phyloP scores from a whole-genome alignment of 164 flowering plant species.

The Magnolia sinica region DNA sequence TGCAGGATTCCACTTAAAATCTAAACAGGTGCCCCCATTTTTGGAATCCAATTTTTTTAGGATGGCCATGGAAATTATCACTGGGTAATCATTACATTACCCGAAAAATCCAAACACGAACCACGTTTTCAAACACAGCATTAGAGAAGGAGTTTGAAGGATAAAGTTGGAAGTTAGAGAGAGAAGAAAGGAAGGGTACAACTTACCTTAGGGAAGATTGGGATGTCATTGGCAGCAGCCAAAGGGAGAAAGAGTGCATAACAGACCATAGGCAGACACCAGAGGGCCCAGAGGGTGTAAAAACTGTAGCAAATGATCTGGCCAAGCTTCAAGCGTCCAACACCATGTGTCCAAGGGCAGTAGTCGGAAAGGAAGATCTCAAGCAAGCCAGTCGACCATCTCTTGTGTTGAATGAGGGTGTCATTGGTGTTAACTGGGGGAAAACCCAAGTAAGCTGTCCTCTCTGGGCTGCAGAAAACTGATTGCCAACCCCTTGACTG shows the following conservation, averaged over 20 bases:
- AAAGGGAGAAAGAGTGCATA: slow-evolving; percentile 41
- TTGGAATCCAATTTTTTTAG: too few relatives aligned
- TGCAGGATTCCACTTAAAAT: too few relatives aligned
- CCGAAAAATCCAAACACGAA: too few relatives aligned
- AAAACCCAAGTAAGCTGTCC: slow-evolving; percentile 43
- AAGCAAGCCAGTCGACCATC: slow-evolving; percentile 57
- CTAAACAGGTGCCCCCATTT: too few relatives aligned
- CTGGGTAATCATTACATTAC: too few relatives aligned
- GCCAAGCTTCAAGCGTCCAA: slow-evolving; percentile 36
- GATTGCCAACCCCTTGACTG: slow-evolving; percentile 65
- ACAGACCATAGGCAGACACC: slow-evolving; percentile 36
- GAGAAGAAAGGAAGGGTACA: background rate
- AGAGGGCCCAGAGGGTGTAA: slow-evolving; percentile 47
- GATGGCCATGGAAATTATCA: too few relatives aligned
- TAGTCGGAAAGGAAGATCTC: too few relatives aligned
- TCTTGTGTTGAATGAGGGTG: slow-evolving; percentile 45
- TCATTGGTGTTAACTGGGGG: slow-evolving; percentile 42
- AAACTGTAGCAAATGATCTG: slow-evolving; percentile 50
- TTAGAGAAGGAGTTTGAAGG: too few relatives aligned
- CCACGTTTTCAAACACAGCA: too few relatives aligned
- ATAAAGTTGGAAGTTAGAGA: background rate
- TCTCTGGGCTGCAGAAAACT: slow-evolving; percentile 37
- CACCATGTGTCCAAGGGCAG: slow-evolving; percentile 37
- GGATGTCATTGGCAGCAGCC: slow-evolving; percentile 21
- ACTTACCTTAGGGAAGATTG: slow-evolving; percentile 29